Evolutionary conservation across 805 yeast genomes (phyloP), one percentile per base, ranked within the genome.

Genomic region (Yarrowia sp.): DNA sequence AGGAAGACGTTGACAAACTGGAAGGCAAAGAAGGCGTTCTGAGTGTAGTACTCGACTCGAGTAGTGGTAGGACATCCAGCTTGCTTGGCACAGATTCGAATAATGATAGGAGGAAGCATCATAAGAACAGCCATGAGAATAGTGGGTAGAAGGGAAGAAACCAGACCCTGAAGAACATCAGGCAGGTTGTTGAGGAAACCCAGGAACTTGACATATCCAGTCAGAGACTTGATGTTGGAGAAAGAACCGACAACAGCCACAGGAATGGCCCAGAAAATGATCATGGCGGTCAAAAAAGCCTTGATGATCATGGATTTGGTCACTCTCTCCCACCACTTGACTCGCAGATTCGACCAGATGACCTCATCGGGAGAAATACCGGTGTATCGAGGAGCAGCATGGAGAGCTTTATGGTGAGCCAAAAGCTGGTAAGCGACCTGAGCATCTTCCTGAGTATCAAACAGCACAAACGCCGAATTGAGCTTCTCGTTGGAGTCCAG

Each of bases 201-300:
- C 73, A 93, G 82, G 80, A 90, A 95, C 8, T 80, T 90, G 35
- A 93, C 83, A 68, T 83, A 85, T 41, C 82, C 79, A 42, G 89
- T 90, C 73, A 92, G 80, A 72, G 82, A 87, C 69, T 87, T 85
- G 70, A 93, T 83, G 76, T 93, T 95, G 28, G 98, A 93, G 68
- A 95, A 87, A 70, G 86, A 83, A 84, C 98, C 98, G 61, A 93
- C 97, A 71, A 91, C 92, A n/a, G 98, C 96, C 43, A 93, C 98
- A 9, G 99, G 99, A 71, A 93, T 86, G 47, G 96, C 87, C 98
- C 98, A 93, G 77, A 92, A 91, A 55, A 93, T 84, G 67, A 93
- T 85, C 76, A 87, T 78, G 31, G 89, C 84, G 71, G 89, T 80
- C 58, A 91, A 78, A 65, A 75, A 71, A 4, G 77, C 71, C 14